These are phyloP conservation scores for Suhomyces ambrosiae DNA, from an alignment of 1,139 yeast genomes.

Conservation along the genomic window DNA sequence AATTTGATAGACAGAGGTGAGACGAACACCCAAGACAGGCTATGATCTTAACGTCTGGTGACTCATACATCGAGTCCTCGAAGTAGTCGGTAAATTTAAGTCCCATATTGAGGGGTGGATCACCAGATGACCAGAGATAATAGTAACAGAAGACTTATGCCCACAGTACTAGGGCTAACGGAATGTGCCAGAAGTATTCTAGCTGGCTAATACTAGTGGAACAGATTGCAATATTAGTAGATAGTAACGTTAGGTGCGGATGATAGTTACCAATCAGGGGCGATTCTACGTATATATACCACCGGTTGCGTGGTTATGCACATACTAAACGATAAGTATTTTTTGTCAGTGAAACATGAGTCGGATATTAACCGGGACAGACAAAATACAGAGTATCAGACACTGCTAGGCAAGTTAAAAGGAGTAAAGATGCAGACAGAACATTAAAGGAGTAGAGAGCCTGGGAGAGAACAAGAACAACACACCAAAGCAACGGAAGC, in stretches of 20 bases:
- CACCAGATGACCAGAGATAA: too few species aligned
- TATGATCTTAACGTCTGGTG: constrained; percentile 43
- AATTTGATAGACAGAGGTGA: constrained; percentile 51
- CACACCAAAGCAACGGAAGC: too few species aligned
- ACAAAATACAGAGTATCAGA: constrained; percentile 3
- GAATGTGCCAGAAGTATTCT: too few species aligned
- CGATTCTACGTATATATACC: constrained; percentile 1
- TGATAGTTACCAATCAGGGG: background rate
- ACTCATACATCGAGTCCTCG: constrained; percentile 36
- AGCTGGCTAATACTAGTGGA: too few species aligned
- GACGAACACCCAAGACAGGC: constrained; percentile 55
- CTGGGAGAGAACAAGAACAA: too few species aligned
- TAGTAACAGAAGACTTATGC: too few species aligned
- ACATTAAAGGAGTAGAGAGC: too few species aligned
- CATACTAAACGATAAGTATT: constrained; percentile 1
- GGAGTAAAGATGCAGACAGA: too few species aligned
- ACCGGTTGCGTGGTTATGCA: constrained; percentile 11
- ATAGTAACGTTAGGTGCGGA: too few species aligned
- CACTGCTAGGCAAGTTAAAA: too few species aligned
- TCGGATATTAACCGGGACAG: constrained; percentile 1
- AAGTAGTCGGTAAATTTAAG: constrained; percentile 42
- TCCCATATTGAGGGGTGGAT: constrained; percentile 31
- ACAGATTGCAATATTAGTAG: too few species aligned
- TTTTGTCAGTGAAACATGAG: constrained; percentile 2
- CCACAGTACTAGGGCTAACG: too few species aligned